phyloP scores from a whole-genome alignment of 371 early-diverging fungal species.

The Mucor saturninus region DNA sequence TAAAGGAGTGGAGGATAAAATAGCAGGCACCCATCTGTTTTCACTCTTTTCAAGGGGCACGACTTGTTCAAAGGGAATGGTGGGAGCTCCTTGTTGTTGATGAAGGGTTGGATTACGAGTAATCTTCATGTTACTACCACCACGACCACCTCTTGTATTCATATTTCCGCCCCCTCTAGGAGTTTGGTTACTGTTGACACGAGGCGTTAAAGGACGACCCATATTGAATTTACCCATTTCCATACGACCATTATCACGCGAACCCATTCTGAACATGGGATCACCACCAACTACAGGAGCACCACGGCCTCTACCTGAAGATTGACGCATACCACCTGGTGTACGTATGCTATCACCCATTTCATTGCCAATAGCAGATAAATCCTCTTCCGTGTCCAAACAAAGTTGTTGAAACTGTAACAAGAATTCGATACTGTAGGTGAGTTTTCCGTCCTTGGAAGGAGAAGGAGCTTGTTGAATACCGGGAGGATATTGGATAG shows the following conservation, averaged over 20 bases:
- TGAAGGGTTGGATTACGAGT: constrained; percentile 37
- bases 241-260: constrained; percentile 41
- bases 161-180: constrained; percentile 49
- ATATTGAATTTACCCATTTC: constrained; percentile 60
- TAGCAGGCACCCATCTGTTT: constrained; percentile 81
- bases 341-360: not conserved
- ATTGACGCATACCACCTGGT: constrained; percentile 38
- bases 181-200: constrained; percentile 49
- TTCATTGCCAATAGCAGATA: constrained; percentile 54
- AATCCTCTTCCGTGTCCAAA: constrained; percentile 65
- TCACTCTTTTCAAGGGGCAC: constrained; percentile 80
- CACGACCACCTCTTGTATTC: constrained; percentile 17
- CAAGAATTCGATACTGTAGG: constrained; percentile 77
- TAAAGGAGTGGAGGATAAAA: constrained; percentile 15
- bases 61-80: constrained; percentile 66
- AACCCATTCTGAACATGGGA: constrained; percentile 51
- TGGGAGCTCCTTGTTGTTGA: constrained; percentile 53
- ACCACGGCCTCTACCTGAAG: constrained; percentile 58
- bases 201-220: constrained; percentile 51
- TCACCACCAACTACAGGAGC: constrained; percentile 40
- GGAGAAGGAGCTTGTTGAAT: constrained; percentile 27
- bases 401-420: constrained; percentile 75
- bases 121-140: constrained; percentile 38
- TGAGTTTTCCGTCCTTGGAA: constrained; percentile 50
- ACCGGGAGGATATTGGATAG: constrained; percentile 45